Evolutionary conservation across 805 yeast genomes (phyloP), one percentile per base, ranked within the genome.

Genomic region (Priceomyces carsonii): DNA sequence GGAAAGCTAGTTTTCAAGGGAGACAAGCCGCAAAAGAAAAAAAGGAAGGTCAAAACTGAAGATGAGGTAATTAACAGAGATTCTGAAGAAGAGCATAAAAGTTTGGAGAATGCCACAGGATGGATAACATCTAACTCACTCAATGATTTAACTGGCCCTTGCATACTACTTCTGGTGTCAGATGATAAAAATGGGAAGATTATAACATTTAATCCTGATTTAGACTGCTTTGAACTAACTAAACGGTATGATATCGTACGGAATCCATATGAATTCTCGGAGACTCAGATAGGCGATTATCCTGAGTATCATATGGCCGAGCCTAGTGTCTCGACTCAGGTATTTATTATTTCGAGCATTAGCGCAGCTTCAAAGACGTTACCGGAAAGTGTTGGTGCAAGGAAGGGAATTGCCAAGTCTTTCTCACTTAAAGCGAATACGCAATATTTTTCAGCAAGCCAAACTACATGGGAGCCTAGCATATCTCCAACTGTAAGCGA

Each of bases 1-100:
- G 47, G 42, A 15, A 43, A 40, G 27, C 34, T 43, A 12, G 35
- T 29, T 18, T 43, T 43, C 28, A 43, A 43, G 18, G 42, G 42
- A 18, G 38, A 36, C 12, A 38, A 38, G 31, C 37, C 40, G 31
- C 33, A 37, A 37, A 33, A 25, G 26, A 29, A 32, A 14, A 36
- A 31, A 29, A 30, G 36, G 14, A 30, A 29, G 24, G 24, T 29
- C 6, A 20, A n/a, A n/a, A n/a, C n/a, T n/a, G n/a, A n/a, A n/a
- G n/a, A n/a, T n/a, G n/a, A n/a, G n/a, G 28, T n/a, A 5, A 10
- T 18, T 3, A n/a, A 10, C 18, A 14, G 6, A 24, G 26, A 8
- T 8, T 12, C 3, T 12, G 20, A 26, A n/a, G 32, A 17, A 24
- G 19, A 24, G 31, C 26, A 15, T 12, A 23, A 15, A 19, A 29